A percentile compares a stretch with the other conserved stretches of the same genome.
Evolutionary conservation across 495 filamentous ascomycete species (phyloP).

Genomic region (Penicillium roqueforti): DNA sequence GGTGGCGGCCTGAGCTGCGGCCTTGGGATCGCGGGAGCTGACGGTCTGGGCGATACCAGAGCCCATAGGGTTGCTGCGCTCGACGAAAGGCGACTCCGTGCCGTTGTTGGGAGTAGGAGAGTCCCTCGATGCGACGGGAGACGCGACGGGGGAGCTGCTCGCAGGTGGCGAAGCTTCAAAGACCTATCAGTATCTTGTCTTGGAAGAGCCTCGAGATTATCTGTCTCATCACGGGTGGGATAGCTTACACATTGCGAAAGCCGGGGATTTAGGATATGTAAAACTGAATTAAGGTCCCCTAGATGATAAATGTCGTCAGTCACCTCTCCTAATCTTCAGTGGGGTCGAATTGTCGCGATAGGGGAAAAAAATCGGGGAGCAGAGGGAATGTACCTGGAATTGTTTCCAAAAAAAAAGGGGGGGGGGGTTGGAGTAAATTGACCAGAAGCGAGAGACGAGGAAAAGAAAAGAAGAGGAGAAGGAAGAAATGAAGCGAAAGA

Average conservation of each 20-base stretch:
- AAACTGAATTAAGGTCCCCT: slow-evolving; percentile 31
- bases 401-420: slow-evolving; percentile 1
- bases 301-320: slow-evolving; percentile 7
- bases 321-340: slow-evolving; percentile 9
- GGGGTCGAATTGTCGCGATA: slow-evolving; percentile 10
- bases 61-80: slow-evolving; percentile 60
- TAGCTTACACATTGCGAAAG: slow-evolving; percentile 45
- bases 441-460: slow-evolving; percentile 7
- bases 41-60: slow-evolving; percentile 61
- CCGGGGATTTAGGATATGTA: slow-evolving; percentile 7
- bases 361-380: slow-evolving; percentile 9
- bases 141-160: slow-evolving; percentile 37
- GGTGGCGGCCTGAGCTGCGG: slow-evolving; percentile 66
- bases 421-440: not conserved
- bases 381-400: slow-evolving; percentile 20
- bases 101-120: slow-evolving; percentile 47
- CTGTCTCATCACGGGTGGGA: slow-evolving; percentile 13
- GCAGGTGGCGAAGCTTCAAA: slow-evolving; percentile 39
- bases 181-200: slow-evolving; percentile 28
- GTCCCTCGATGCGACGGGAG: slow-evolving; percentile 31
- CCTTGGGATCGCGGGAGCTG: slow-evolving; percentile 80
- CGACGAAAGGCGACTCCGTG: slow-evolving; percentile 53
- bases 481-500: slow-evolving; percentile 14
- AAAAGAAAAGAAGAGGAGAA: slow-evolving; percentile 22
- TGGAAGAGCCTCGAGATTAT: slow-evolving; percentile 4